A percentile compares a stretch with the other conserved stretches of the same genome.
phyloP scores from a whole-genome alignment of 306 rosid genomes.

The Pyrus communis region DNA sequence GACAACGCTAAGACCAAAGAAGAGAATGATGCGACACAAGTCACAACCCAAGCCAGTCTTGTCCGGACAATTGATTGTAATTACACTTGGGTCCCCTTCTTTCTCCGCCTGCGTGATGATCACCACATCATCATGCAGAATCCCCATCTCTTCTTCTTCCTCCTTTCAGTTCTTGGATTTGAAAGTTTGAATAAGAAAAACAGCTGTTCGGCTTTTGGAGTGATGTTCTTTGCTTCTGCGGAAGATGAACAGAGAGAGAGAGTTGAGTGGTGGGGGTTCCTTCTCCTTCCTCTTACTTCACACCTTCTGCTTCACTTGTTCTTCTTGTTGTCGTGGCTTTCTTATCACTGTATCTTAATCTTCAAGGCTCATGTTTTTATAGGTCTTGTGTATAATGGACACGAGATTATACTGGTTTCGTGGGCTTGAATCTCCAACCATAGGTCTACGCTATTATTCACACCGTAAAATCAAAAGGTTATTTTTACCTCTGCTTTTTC shows the following conservation, averaged over 20 bases:
- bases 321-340: slow-evolving; percentile 11
- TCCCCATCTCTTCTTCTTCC: slow-evolving; percentile 47
- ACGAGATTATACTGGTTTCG: not conserved
- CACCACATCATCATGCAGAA: slow-evolving; percentile 73
- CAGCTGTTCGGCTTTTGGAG: not conserved
- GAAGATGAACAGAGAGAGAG: slow-evolving; percentile 4
- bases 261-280: not conserved
- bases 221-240: not conserved
- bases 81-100: slow-evolving; percentile 59
- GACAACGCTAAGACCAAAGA: slow-evolving; percentile 82
- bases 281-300: not conserved
- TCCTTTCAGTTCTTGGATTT: not conserved
- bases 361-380: not conserved
- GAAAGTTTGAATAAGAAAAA: not conserved
- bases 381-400: not conserved
- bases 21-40: slow-evolving; percentile 90
- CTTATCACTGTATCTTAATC: not conserved
- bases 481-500: too few species aligned
- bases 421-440: not conserved
- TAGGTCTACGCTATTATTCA: too few species aligned
- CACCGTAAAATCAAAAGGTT: too few species aligned
- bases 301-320: slow-evolving; percentile 16
- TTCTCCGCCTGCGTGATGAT: slow-evolving; percentile 50
- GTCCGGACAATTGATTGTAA: slow-evolving; percentile 94
- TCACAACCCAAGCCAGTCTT: slow-evolving; percentile 93